phyloP scores from a whole-genome alignment of 768 basidiomycete genomes.

The Collybia sordida region DNA sequence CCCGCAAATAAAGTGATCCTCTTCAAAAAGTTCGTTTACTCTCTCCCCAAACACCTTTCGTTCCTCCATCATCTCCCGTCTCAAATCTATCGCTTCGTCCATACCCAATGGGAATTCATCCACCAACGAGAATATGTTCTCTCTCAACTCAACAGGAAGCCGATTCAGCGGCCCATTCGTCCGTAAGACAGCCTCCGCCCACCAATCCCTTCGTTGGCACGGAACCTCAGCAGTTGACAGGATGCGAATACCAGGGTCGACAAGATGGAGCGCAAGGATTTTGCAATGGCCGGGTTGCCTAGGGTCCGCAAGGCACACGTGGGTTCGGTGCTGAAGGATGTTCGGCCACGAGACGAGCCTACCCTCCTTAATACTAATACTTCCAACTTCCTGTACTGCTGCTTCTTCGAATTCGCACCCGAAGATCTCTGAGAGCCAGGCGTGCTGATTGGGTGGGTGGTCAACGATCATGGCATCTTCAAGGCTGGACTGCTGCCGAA shows the following conservation, averaged over 20 bases:
- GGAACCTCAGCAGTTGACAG: slow-evolving; percentile 24
- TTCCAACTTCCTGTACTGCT: slow-evolving; percentile 1
- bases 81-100: slow-evolving; percentile 20
- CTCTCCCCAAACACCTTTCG: no score
- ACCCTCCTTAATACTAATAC: slow-evolving; percentile 2
- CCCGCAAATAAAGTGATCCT: no score
- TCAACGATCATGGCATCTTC: slow-evolving; percentile 8
- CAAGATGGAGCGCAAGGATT: slow-evolving; percentile 16
- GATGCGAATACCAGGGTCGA: slow-evolving; percentile 18
- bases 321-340: slow-evolving; percentile 12
- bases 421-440: not conserved
- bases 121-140: slow-evolving; percentile 13
- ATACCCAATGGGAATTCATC: slow-evolving; percentile 21
- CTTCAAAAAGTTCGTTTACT: no score
- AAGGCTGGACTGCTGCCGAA: slow-evolving; percentile 19
- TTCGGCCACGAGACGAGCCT: slow-evolving; percentile 15
- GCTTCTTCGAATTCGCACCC: not conserved
- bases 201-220: slow-evolving; percentile 24
- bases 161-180: slow-evolving; percentile 5
- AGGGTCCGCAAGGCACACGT: slow-evolving; percentile 10
- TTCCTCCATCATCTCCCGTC: slow-evolving; percentile 26
- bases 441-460: slow-evolving; percentile 2
- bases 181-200: slow-evolving; percentile 11
- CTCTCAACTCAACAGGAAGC: slow-evolving; percentile 21
- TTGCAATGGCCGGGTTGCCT: slow-evolving; percentile 13